Conservation (phyloP, 345 rosid species). For the Hypericum perforatum region DNA sequence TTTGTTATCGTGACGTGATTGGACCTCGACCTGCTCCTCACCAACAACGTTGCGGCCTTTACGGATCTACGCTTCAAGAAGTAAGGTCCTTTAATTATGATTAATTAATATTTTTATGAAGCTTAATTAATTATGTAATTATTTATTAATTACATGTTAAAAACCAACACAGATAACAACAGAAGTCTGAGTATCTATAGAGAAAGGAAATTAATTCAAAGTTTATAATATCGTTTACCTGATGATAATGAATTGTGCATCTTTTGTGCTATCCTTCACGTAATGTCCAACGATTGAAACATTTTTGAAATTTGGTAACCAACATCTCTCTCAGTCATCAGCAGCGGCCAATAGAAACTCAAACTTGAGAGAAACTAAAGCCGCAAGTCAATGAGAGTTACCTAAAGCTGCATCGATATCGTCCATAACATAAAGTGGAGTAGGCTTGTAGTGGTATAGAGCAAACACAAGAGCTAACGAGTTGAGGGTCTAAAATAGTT, state of each 20-base stretch:
- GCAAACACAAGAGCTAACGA: constrained; percentile 95
- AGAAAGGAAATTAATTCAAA: not conserved
- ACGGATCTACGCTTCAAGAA: too few species aligned
- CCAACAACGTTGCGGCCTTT: too few species aligned
- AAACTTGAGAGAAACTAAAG: constrained; percentile 3
- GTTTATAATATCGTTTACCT: constrained; percentile 33
- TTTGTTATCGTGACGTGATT: too few species aligned
- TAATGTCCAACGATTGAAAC: constrained; percentile 98
- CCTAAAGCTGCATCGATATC: constrained; percentile 98
- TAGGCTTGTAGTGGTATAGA: constrained; percentile 98
- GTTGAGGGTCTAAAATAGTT: constrained; percentile 68
- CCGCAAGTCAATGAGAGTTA: constrained; percentile 12
- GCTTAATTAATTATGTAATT: too few species aligned
- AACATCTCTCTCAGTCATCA: constrained; percentile 9
- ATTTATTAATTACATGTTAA: too few species aligned
- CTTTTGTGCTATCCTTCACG: constrained; percentile 91
- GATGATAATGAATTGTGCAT: constrained; percentile 91
- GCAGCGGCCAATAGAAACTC: not conserved
- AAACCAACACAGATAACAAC: too few species aligned
- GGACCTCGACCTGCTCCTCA: too few species aligned
- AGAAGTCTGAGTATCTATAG: not conserved
- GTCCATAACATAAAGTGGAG: constrained; percentile 96
- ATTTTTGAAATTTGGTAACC: constrained; percentile 73
- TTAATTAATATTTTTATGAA: too few species aligned
- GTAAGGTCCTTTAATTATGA: too few species aligned